These are phyloP conservation scores for Aureobasidium namibiae DNA, from an alignment of 2,329 filamentous ascomycete species.

Conservation along the genomic window DNA sequence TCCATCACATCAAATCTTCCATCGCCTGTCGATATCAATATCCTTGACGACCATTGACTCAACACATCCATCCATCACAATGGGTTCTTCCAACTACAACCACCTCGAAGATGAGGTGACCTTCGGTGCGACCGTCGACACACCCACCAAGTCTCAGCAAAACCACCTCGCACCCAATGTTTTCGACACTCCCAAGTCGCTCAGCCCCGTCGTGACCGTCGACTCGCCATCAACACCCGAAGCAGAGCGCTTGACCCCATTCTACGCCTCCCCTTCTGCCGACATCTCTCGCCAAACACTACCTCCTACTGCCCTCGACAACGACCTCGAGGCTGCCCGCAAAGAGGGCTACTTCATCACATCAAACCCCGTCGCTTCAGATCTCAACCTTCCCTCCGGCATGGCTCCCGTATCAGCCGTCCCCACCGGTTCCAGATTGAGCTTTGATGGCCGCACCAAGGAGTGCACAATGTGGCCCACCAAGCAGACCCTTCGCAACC, in stretches of 20 bases:
- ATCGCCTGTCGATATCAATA: constrained; percentile 7
- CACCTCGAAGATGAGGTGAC: constrained; percentile 22
- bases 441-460: constrained; percentile 29
- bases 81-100: constrained; percentile 11
- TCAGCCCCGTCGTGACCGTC: constrained; percentile 26
- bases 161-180: constrained; percentile 22
- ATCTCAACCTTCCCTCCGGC: constrained; percentile 25
- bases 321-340: constrained; percentile 31
- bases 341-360: constrained; percentile 23
- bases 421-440: constrained; percentile 4
- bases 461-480: constrained; percentile 47
- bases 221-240: constrained; percentile 27
- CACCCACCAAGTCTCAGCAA: constrained; percentile 18
- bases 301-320: constrained; percentile 25
- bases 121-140: constrained; percentile 32
- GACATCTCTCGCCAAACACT: constrained; percentile 12
- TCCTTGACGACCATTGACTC: neutral
- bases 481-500: constrained; percentile 37
- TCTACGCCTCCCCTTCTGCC: constrained; percentile 23
- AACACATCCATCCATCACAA: constrained; percentile 2
- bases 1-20: neutral
- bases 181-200: constrained; percentile 25
- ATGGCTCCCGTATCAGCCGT: constrained; percentile 1
- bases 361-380: constrained; percentile 30
- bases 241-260: constrained; percentile 37